A percentile compares a stretch with the other conserved stretches of the same genome.
phyloP scores from a whole-genome alignment of 192 early-diverging fungal genomes.

The Podila epicladia region DNA sequence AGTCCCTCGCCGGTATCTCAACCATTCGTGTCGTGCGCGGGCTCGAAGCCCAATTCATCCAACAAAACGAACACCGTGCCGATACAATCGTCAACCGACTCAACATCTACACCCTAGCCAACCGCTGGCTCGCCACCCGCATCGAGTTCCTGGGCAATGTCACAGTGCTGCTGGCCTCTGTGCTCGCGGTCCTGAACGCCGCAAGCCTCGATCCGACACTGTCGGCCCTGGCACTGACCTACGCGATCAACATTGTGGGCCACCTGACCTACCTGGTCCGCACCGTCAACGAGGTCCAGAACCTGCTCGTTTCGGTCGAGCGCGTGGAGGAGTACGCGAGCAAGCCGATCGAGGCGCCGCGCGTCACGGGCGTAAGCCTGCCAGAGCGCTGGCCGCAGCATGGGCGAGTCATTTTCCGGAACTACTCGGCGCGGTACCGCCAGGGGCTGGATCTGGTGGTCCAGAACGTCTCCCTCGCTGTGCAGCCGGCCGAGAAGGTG shows the following conservation, averaged over 20 bases:
- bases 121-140: constrained; percentile 75
- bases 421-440: constrained; percentile 84
- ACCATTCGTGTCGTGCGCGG: constrained; percentile 76
- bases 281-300: constrained; percentile 73
- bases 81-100: not conserved
- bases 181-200: constrained; percentile 74
- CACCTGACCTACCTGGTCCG: constrained; percentile 77
- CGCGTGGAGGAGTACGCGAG: constrained; percentile 81
- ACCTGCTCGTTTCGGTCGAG: constrained; percentile 83
- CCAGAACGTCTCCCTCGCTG: constrained; percentile 63
- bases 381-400: constrained; percentile 74
- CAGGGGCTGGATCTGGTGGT: constrained; percentile 81
- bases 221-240: constrained; percentile 77
- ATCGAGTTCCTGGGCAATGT: constrained; percentile 60
- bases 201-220: constrained; percentile 69
- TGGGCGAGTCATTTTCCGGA: constrained; percentile 75
- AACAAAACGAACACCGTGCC: not conserved
- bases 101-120: constrained; percentile 54
- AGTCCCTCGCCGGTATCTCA: constrained; percentile 63
- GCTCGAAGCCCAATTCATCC: constrained; percentile 15
- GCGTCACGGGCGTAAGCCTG: constrained; percentile 58
- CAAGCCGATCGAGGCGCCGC: constrained; percentile 80
- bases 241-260: constrained; percentile 78
- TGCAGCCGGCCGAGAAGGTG: constrained; percentile 64
- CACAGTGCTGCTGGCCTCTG: constrained; percentile 78